These are phyloP conservation scores for Trichosporon asahii DNA, from an alignment of 1,284 basidiomycete genomes.

Conservation along the genomic window DNA sequence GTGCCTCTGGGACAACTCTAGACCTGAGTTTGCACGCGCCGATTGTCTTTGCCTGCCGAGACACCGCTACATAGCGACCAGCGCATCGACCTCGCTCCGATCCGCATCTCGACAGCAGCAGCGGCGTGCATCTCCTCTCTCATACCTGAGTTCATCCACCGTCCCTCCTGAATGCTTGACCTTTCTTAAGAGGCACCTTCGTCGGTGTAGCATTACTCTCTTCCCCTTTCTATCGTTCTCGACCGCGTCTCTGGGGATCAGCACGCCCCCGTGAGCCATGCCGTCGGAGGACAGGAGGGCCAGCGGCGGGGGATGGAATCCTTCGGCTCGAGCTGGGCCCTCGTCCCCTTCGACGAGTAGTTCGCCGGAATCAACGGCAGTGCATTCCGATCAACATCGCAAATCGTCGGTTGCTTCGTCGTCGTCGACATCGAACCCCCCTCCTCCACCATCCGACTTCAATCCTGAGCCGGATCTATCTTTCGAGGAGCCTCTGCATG, in stretches of 20 bases:
- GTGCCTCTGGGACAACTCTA: neutral
- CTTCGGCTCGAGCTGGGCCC: neutral
- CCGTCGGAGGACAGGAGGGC: constrained; percentile 3
- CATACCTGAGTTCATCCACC: neutral
- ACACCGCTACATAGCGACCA: neutral
- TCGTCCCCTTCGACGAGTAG: neutral
- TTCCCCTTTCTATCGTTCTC: neutral
- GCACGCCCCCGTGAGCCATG: neutral
- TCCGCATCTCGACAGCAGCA: neutral
- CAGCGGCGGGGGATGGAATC: neutral
- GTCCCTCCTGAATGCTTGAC: neutral
- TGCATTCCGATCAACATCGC: neutral
- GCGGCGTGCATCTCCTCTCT: neutral
- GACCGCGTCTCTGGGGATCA: neutral
- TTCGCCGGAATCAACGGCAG: neutral
- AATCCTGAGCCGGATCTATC: constrained; percentile 41
- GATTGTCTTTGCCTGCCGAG: neutral
- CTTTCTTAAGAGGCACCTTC: neutral
- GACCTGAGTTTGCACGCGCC: neutral
- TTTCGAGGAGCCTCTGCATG: constrained; percentile 21
- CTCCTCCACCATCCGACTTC: constrained; percentile 38
- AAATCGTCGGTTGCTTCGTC: constrained; percentile 1
- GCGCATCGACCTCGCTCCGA: neutral
- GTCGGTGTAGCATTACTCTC: neutral
- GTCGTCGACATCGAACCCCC: constrained; percentile 9